Evolutionary conservation across 2,329 filamentous ascomycete species (phyloP).

Genomic region (Fusarium liriodendri): DNA sequence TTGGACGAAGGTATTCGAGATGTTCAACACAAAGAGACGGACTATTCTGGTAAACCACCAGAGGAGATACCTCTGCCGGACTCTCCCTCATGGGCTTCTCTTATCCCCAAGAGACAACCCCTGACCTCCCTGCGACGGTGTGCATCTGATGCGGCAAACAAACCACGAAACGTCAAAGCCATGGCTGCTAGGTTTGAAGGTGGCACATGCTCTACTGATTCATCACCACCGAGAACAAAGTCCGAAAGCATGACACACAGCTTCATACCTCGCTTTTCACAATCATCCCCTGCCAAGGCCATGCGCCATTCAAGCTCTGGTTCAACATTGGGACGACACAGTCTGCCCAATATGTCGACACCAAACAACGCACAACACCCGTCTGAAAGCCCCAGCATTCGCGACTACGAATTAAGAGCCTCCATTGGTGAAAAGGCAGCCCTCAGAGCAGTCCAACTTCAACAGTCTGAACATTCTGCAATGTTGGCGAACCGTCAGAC

Average conservation of each 20-base stretch:
- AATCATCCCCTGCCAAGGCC: constrained; percentile 15
- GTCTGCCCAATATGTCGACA: constrained; percentile 1
- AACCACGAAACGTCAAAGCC: constrained; percentile 55
- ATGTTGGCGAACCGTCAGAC: constrained; percentile 8
- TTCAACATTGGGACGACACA: constrained; percentile 17
- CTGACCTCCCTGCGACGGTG: constrained; percentile 20
- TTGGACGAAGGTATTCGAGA: not conserved
- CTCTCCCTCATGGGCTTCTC: constrained; percentile 4
- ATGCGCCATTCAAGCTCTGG: constrained; percentile 16
- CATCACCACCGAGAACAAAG: not conserved
- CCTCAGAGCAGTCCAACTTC: constrained; percentile 23
- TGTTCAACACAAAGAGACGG: not conserved
- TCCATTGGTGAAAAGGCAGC: constrained; percentile 35
- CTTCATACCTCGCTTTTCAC: constrained; percentile 36
- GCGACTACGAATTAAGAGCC: constrained; percentile 16
- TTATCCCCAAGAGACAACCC: constrained; percentile 21
- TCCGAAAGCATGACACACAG: constrained; percentile 33
- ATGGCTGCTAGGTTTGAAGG: constrained; percentile 66
- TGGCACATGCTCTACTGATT: constrained; percentile 19
- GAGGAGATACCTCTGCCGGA: not conserved
- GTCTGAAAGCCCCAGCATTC: not conserved
- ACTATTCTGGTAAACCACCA: not conserved
- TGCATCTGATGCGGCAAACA: constrained; percentile 38
- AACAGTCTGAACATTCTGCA: constrained; percentile 10
- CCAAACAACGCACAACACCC: constrained; percentile 5